phyloP scores from a whole-genome alignment of 768 basidiomycete species.

The Tylopilus plumbeoviolaceoides region DNA sequence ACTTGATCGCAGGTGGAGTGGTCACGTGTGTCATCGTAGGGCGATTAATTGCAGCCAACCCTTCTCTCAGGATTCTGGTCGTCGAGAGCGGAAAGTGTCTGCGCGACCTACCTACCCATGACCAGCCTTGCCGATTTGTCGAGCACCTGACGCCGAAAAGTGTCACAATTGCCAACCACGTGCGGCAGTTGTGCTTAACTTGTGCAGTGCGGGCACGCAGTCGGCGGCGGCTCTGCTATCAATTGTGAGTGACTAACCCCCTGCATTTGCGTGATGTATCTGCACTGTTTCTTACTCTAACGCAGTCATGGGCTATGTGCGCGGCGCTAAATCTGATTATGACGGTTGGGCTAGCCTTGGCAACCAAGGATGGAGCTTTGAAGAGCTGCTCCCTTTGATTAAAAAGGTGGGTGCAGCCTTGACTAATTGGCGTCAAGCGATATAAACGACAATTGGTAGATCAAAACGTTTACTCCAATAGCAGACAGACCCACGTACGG shows the following conservation, averaged over 20 bases:
- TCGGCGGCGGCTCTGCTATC: conserved; percentile 62
- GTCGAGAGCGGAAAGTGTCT: conserved; percentile 58
- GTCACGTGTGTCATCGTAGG: conserved; percentile 49
- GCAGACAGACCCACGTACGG: conserved; percentile 35
- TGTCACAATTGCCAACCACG: conserved; percentile 46
- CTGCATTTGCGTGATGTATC: too few species aligned
- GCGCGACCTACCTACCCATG: conserved; percentile 40
- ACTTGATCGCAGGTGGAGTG: conserved; percentile 38
- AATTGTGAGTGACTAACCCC: conserved; percentile 40
- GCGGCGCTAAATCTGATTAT: conserved; percentile 58
- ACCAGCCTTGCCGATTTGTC: conserved; percentile 51
- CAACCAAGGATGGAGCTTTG: conserved; percentile 60
- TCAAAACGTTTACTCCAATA: conserved; percentile 34
- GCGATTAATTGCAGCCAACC: conserved; percentile 51
- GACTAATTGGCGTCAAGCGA: neutral
- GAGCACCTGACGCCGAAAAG: conserved; percentile 37
- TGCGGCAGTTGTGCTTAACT: conserved; percentile 34
- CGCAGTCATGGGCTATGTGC: conserved; percentile 47
- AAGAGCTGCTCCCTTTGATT: conserved; percentile 52
- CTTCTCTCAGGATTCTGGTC: conserved; percentile 52
- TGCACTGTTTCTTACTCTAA: too few species aligned
- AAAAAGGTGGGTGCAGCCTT: conserved; percentile 43
- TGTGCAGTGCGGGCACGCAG: conserved; percentile 45
- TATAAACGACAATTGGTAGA: conserved; percentile 31
- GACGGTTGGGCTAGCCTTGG: conserved; percentile 52